These are phyloP conservation scores for Misopates orontium DNA, from an alignment of 257 asterid species.

Conservation along the genomic window DNA sequence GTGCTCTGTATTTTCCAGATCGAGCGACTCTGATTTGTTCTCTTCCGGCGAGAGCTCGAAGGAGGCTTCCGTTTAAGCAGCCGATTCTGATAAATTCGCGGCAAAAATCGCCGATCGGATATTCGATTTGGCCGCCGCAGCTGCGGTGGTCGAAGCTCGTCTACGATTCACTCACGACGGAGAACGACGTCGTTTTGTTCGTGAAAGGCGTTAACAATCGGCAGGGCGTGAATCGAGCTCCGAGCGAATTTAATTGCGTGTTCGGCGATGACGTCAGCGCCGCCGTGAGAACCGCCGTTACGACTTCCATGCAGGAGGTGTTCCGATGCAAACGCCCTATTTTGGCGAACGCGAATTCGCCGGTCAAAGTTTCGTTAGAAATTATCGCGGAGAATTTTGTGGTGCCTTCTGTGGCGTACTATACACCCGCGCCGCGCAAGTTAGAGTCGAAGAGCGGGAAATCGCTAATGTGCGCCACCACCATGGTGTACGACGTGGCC, in stretches of 20 bases:
- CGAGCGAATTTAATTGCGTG: conserved; percentile 58
- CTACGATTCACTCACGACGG: conserved; percentile 72
- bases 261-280: conserved; percentile 50
- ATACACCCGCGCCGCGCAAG: conserved; percentile 45
- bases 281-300: conserved; percentile 63
- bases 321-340: conserved; percentile 73
- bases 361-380: conserved; percentile 53
- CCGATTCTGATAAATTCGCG: conserved; percentile 44
- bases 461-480: conserved; percentile 70
- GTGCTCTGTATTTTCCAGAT: conserved; percentile 51
- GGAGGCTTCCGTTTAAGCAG: conserved; percentile 46
- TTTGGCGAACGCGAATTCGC: conserved; percentile 11
- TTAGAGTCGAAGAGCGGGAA: conserved; percentile 26
- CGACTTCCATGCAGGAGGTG: conserved; percentile 74
- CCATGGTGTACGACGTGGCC: conserved; percentile 78
- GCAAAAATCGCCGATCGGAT: neutral
- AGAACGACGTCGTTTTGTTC: conserved; percentile 66
- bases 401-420: conserved; percentile 76
- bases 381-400: conserved; percentile 37
- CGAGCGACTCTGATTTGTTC: conserved; percentile 55
- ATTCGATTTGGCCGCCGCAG: conserved; percentile 29
- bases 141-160: conserved; percentile 50
- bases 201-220: conserved; percentile 70
- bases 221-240: conserved; percentile 53
- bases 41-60: conserved; percentile 48